Conservation (phyloP, 163 green algal species). For the Scenedesmus sp. region DNA sequence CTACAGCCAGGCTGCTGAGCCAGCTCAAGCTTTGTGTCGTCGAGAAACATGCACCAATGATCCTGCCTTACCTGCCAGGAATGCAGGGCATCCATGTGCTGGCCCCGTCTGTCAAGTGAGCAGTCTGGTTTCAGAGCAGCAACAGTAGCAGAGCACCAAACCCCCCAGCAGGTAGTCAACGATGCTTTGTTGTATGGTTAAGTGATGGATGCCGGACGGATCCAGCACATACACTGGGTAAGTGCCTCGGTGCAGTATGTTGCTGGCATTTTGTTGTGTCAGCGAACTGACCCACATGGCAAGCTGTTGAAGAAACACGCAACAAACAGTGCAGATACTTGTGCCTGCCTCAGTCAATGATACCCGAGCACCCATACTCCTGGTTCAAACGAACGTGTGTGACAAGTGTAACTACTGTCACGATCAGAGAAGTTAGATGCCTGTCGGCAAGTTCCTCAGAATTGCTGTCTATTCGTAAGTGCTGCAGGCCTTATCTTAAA, state of each 20-base stretch:
- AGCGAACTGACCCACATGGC: background rate
- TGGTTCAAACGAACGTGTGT: background rate
- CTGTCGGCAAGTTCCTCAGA: no score
- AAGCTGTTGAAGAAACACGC: background rate
- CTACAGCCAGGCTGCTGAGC: background rate
- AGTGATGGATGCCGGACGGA: no score
- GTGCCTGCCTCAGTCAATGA: background rate
- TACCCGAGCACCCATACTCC: background rate
- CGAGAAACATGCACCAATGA: background rate
- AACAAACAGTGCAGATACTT: background rate
- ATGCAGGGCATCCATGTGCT: constrained; percentile 5
- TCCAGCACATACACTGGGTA: background rate
- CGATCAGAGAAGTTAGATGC: no score
- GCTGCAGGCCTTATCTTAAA: background rate
- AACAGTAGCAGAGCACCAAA: background rate
- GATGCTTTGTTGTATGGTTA: no score
- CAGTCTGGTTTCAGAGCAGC: background rate
- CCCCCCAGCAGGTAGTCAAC: background rate
- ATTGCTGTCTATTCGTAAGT: no score
- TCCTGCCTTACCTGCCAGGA: constrained; percentile 20
- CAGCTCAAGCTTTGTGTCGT: background rate
- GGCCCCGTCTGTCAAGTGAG: background rate
- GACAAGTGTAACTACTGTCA: background rate
- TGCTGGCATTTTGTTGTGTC: background rate
- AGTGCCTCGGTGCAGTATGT: background rate